phyloP scores from a whole-genome alignment of 2,329 filamentous ascomycete genomes.

The Aspergillus ibericus region DNA sequence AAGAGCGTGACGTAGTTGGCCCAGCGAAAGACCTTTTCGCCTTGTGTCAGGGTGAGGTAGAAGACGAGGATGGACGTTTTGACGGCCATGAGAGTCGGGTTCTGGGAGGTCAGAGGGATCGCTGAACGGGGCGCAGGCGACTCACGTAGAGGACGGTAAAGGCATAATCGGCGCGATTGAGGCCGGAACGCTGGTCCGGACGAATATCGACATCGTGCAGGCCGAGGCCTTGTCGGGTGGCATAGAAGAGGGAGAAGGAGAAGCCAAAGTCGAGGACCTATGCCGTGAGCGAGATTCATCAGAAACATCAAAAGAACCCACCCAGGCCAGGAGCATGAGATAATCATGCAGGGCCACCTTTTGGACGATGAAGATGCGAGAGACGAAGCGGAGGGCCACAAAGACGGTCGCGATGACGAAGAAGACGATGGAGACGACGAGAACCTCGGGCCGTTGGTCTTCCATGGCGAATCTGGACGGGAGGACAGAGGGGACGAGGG shows the following conservation, averaged over 20 bases:
- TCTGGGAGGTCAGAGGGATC: constrained; percentile 51
- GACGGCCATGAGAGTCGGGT: constrained; percentile 84
- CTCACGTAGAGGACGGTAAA: constrained; percentile 62
- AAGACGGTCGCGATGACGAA: constrained; percentile 71
- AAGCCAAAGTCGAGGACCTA: constrained; percentile 49
- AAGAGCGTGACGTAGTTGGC: constrained; percentile 77
- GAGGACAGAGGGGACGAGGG: constrained; percentile 2
- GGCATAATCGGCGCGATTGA: constrained; percentile 56
- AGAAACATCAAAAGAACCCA: constrained; percentile 39
- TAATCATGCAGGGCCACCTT: constrained; percentile 75
- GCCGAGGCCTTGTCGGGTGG: constrained; percentile 45
- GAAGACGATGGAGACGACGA: constrained; percentile 45
- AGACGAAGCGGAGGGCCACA: constrained; percentile 71
- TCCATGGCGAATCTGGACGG: too few relatives aligned
- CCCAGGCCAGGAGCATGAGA: constrained; percentile 78
- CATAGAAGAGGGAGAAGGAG: constrained; percentile 48
- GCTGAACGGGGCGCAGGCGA: constrained; percentile 12
- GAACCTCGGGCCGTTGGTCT: constrained; percentile 38
- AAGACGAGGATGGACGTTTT: constrained; percentile 93
- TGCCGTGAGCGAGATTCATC: not conserved
- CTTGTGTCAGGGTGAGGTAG: constrained; percentile 78
- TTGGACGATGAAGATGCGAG: constrained; percentile 70
- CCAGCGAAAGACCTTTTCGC: constrained; percentile 73
- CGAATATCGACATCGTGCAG: constrained; percentile 42
- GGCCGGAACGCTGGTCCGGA: constrained; percentile 25